Base-by-base conservation (phyloP, 1,284 basidiomycete genomes). In the Cryptococcus amylolentus region DNA sequence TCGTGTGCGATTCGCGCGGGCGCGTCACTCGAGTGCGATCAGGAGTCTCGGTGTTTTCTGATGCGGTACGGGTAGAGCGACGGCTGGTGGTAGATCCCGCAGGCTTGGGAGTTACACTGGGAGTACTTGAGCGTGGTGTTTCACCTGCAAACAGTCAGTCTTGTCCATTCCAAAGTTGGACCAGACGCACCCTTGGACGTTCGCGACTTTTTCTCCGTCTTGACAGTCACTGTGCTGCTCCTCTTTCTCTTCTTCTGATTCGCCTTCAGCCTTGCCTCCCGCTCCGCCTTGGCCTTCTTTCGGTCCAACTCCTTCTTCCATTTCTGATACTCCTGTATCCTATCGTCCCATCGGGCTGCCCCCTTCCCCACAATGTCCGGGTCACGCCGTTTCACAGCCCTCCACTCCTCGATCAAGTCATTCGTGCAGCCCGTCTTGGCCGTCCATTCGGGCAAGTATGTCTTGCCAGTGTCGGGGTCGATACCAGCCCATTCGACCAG, bases 401-500 rank as follows among this genome's bases (percentile, higher is more conserved):
- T 64, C 71, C 71, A 73, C 5, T 69, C 64, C 12, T 57, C 40
- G 27, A 70, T 61, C 27, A 71, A 46, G 0, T 49, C 61, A 6
- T 54, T 49, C 6, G 68, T 66, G 23, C 62, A 65, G 10, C 55
- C 57, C 8, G 51, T 40, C 48, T 63, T 66, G 9, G 50, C 27
- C 37, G 67, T 68, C 73, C 73, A 75, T 2, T 65, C 62, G 3
- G 67, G 66, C 35, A 54, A 49, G 63, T 63, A 75, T 5, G 48
- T 54, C 31, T 66, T 37, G 1, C 66, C 66, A 9, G 65, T 70
- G 1, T 46, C 47, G 12, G 66, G 63, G 39, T 75, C 67, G 5
- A 58, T 31, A 3, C 68, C 72, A 26, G 51, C 58, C 73, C 73
- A 75, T 39, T 66, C 44, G 20, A 75, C 60, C 3, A 71, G 64